phyloP scores from a whole-genome alignment of 495 filamentous ascomycete genomes.

The Saxophila tyrrhenica region DNA sequence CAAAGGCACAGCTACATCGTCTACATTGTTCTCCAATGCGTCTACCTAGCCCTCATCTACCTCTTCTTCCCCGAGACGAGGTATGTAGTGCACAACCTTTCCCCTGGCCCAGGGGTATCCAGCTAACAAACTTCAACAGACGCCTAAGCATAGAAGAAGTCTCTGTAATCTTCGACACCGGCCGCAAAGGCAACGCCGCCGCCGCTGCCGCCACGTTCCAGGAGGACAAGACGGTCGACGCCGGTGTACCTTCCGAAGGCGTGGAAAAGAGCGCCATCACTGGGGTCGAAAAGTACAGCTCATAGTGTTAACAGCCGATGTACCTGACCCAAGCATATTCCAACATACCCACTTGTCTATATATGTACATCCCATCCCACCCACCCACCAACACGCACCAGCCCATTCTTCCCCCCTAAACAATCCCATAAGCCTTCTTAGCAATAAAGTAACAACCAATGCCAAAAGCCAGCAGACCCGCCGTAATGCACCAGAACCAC shows the following conservation, averaged over 20 bases:
- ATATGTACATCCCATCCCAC: not conserved
- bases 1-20: conserved; percentile 6
- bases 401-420: not conserved
- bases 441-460: not conserved
- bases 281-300: not conserved
- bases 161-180: no score
- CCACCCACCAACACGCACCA: no score
- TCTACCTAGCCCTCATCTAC: conserved; percentile 6
- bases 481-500: conserved; percentile 66
- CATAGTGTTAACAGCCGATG: no score
- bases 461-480: conserved; percentile 64
- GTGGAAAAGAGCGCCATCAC: not conserved
- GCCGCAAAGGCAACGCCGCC: no score
- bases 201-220: no score
- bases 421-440: not conserved
- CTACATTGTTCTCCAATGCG: conserved; percentile 5
- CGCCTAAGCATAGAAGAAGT: no score
- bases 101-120: no score
- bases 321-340: no score
- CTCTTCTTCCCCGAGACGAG: conserved; percentile 10
- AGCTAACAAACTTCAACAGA: no score
- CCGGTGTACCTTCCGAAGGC: no score
- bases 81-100: no score
- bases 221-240: no score
- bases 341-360: not conserved